Base-by-base conservation (phyloP, 1,139 yeast species). In the Yamadazyma atlantica region DNA sequence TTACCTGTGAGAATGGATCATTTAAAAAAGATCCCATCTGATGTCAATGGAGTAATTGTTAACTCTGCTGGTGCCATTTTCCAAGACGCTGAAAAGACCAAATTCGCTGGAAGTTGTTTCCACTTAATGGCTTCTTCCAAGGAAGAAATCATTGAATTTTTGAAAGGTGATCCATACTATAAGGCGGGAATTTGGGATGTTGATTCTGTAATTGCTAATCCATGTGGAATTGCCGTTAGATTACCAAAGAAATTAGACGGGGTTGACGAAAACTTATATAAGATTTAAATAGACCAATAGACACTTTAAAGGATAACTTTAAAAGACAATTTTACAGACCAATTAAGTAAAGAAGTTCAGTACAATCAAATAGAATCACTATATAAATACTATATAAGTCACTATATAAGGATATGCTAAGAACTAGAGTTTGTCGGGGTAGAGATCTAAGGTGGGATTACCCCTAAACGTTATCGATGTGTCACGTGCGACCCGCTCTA, bases 171-270 rank as follows among this genome's bases (percentile, higher is more conserved):
- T 55, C 59, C 80, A 26, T 86, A 81, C 60, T 76, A 78, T 47
- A 68, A 66, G 47, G 67, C 71, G 22, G 92, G 89, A 0, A 75
- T 86, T 42, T 86, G 95, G 95, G 94, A 86, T 56, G 55, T 85
- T 44, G 78, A 80, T 32, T 74, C 70, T 39, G 82, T 78, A 17
- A 55, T 79, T 47, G 76, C 85, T 35, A 69, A 76, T 52, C 90
- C 90, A 6, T 50, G 62, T 32, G 64, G 64, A 26, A 43, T 59
- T 49, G 82, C 80, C 18, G 52, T 50, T 26, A 53, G 64, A 44
- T 46, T 52, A 29, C 64, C 66, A 11, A 54, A 54, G 44, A 52
- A 49, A 29, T 40, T 60, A 44, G 54, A 50, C 26, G 64, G 63
- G 3, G 58, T 53, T 14, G 54, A 51, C 21, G 58, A 49, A 11